Percentiles rank a stretch among this genome's conserved stretches.
These are phyloP conservation scores for Botrytis cinerea DNA, from an alignment of 2,329 filamentous ascomycete genomes.

Conservation along the genomic window DNA sequence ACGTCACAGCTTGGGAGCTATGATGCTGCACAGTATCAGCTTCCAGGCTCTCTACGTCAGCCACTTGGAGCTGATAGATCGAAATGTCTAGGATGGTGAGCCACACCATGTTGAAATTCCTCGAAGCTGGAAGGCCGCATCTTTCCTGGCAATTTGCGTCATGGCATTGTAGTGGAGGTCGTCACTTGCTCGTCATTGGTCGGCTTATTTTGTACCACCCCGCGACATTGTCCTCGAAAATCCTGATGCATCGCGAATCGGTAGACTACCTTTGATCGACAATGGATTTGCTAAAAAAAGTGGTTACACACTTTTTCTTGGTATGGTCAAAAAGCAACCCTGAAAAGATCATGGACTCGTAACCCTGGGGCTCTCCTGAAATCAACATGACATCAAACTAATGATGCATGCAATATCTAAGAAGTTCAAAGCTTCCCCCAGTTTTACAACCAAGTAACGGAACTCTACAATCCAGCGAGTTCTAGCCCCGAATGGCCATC, in stretches of 20 bases:
- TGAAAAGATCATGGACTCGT: neutral
- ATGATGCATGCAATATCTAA: constrained; percentile 1
- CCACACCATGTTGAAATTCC: constrained; percentile 9
- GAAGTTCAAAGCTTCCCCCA: neutral
- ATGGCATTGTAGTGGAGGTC: constrained; percentile 4
- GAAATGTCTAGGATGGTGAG: neutral
- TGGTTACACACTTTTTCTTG: neutral
- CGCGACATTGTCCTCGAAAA: constrained; percentile 1
- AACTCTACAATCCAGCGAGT: neutral
- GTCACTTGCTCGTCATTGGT: neutral
- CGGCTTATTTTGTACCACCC: neutral
- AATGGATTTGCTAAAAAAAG: neutral
- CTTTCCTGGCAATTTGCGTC: constrained; percentile 18
- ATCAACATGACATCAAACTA: constrained; percentile 21
- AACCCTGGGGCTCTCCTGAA: neutral
- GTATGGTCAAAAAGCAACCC: neutral
- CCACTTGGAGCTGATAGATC: constrained; percentile 4
- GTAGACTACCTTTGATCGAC: constrained; percentile 3
- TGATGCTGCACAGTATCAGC: constrained; percentile 14
- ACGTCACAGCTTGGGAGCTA: constrained; percentile 18
- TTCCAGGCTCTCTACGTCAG: constrained; percentile 19
- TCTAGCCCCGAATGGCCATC: neutral
- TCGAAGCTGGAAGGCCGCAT: constrained; percentile 13
- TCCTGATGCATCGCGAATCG: neutral
- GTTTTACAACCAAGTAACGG: neutral